Conservation (phyloP, 306 rosid species). For the Ochetophila trinervis region DNA sequence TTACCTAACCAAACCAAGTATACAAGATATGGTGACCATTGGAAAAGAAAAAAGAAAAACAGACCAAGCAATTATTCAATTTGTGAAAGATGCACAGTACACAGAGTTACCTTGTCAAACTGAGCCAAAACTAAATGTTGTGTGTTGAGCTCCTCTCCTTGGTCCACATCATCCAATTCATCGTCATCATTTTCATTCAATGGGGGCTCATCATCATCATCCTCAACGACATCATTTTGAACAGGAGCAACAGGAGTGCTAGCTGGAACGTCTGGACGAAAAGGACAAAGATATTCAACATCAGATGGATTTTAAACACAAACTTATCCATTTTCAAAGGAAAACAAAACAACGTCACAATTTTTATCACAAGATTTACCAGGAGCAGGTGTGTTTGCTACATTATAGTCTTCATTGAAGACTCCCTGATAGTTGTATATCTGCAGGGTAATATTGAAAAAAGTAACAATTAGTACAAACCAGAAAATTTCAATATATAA, state of each 20-base stretch:
- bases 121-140: constrained; percentile 94
- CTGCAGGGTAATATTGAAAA: constrained; percentile 39
- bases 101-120: constrained; percentile 74
- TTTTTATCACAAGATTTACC: constrained; percentile 43
- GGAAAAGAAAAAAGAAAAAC: neutral
- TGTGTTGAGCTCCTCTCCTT: constrained; percentile 80
- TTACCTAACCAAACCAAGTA: constrained; percentile 58
- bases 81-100: neutral
- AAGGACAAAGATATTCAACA: constrained; percentile 7
- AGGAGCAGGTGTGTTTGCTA: constrained; percentile 95
- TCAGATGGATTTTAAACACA: constrained; percentile 2
- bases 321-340: constrained; percentile 12
- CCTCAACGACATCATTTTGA: constrained; percentile 50
- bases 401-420: constrained; percentile 84
- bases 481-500: neutral
- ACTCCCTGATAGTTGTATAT: constrained; percentile 81
- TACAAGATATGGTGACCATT: constrained; percentile 11
- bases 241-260: constrained; percentile 70
- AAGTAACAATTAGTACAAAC: constrained; percentile 15
- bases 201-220: constrained; percentile 87
- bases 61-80: neutral
- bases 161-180: constrained; percentile 88
- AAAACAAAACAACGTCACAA: constrained; percentile 19
- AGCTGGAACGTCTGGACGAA: constrained; percentile 53
- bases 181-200: constrained; percentile 95